Evolutionary conservation across 768 basidiomycete genomes (phyloP).

Genomic region (Tremella yokohamensis): DNA sequence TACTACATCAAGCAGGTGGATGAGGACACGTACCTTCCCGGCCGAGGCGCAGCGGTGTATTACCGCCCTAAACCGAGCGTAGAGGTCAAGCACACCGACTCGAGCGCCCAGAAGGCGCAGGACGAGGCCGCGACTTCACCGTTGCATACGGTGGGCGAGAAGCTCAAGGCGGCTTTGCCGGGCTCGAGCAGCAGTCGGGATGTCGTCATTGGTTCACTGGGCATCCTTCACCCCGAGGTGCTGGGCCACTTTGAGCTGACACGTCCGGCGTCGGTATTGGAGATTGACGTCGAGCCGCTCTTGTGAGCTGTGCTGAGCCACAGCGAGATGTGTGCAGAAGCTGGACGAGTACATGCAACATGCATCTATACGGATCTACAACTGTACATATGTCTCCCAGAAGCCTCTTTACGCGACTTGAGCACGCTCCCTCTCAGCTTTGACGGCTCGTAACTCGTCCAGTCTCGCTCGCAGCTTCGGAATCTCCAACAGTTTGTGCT

Average conservation of each 20-base stretch:
- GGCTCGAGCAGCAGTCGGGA: constrained; percentile 55
- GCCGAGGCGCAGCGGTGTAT: constrained; percentile 85
- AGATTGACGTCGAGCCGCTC: constrained; percentile 94
- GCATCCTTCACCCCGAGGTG: constrained; percentile 88
- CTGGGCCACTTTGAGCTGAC: constrained; percentile 88
- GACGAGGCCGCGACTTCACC: constrained; percentile 13
- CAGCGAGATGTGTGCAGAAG: background rate
- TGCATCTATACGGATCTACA: constrained; percentile 6
- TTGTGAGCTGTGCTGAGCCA: constrained; percentile 56
- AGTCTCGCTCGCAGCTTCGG: constrained; percentile 78
- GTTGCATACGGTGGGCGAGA: constrained; percentile 52
- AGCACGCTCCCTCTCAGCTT: constrained; percentile 33
- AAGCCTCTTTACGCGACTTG: background rate
- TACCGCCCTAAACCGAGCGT: constrained; percentile 60
- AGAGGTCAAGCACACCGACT: constrained; percentile 8
- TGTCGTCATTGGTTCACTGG: constrained; percentile 77
- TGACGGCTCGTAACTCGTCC: constrained; percentile 61
- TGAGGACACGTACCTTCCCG: constrained; percentile 90
- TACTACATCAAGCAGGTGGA: constrained; percentile 86
- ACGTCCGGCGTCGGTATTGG: constrained; percentile 89
- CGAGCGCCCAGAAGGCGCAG: constrained; percentile 16
- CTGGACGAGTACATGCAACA: constrained; percentile 1
- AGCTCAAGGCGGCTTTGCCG: constrained; percentile 55
- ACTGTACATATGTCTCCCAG: background rate
- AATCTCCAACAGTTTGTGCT: constrained; percentile 81